Conservation (phyloP, 306 rosid species). For the Vigna trinervia region DNA sequence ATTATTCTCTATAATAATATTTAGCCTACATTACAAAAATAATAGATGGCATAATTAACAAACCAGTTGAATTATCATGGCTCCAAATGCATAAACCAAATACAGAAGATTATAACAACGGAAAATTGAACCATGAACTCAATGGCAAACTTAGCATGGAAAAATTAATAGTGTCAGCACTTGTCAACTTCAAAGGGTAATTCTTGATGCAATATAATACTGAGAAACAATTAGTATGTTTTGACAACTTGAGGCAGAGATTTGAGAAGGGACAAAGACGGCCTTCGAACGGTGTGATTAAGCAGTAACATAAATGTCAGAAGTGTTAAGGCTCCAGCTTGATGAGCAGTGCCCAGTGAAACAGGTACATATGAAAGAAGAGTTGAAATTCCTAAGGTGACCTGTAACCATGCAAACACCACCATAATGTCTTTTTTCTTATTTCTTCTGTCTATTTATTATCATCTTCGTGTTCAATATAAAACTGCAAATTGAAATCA, state of each 20-base stretch:
- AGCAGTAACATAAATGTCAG: conserved; percentile 71
- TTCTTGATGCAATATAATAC: conserved; percentile 10
- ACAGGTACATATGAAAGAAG: conserved; percentile 88
- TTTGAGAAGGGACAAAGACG: conserved; percentile 71
- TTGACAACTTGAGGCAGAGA: conserved; percentile 74
- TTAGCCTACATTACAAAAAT: conserved; percentile 33
- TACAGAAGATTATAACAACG: conserved; percentile 2
- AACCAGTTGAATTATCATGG: conserved; percentile 14
- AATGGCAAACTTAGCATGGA: conserved; percentile 21
- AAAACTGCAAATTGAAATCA: conserved; percentile 30
- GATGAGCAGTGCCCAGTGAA: conserved; percentile 86
- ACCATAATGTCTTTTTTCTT: not conserved
- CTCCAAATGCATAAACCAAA: conserved; percentile 31
- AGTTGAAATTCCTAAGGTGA: conserved; percentile 76
- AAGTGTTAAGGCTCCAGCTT: conserved; percentile 90
- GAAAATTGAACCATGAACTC: conserved; percentile 40
- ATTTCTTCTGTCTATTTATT: not conserved
- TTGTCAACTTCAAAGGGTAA: conserved; percentile 16
- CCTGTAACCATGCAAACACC: conserved; percentile 55
- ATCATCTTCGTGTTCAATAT: not conserved
- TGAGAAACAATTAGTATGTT: conserved; percentile 41
- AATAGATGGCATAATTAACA: conserved; percentile 24
- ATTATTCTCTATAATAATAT: conserved; percentile 9
- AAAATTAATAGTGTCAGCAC: not conserved
- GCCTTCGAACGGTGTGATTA: conserved; percentile 78